phyloP scores from a whole-genome alignment of 257 asterid genomes.

The Orobanche coerulescens region DNA sequence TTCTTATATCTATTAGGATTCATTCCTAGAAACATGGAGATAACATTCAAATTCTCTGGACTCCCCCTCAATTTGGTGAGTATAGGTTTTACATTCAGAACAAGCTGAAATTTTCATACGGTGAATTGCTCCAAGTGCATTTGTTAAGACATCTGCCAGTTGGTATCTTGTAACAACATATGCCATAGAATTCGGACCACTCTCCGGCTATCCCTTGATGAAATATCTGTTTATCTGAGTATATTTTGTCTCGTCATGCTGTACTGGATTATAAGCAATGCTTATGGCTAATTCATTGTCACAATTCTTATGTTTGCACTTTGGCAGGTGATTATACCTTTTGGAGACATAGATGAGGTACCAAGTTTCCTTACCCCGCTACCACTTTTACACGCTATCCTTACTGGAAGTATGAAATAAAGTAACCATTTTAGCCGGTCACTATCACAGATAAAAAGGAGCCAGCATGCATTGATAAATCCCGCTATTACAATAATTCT shows the following conservation, averaged over 20 bases:
- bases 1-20: background rate
- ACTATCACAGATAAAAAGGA: constrained; percentile 62
- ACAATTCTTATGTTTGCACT: constrained; percentile 20
- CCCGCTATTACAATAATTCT: constrained; percentile 82
- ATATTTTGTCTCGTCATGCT: too few relatives aligned
- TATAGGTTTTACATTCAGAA: too few relatives aligned
- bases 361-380: constrained; percentile 19
- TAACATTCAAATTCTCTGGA: background rate
- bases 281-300: too few relatives aligned
- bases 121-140: constrained; percentile 14
- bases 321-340: constrained; percentile 80
- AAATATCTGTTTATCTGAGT: too few relatives aligned
- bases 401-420: constrained; percentile 18
- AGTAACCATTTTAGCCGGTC: constrained; percentile 16
- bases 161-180: too few relatives aligned
- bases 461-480: constrained; percentile 88
- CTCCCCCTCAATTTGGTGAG: too few relatives aligned
- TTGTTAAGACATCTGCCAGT: too few relatives aligned
- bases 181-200: too few relatives aligned
- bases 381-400: constrained; percentile 14
- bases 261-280: too few relatives aligned
- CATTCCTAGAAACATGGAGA: background rate
- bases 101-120: too few relatives aligned
- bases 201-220: too few relatives aligned
- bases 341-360: constrained; percentile 94